Evolutionary conservation across 176 grass and related monocot species (phyloP).

Genomic region (Lolium multiflorum): DNA sequence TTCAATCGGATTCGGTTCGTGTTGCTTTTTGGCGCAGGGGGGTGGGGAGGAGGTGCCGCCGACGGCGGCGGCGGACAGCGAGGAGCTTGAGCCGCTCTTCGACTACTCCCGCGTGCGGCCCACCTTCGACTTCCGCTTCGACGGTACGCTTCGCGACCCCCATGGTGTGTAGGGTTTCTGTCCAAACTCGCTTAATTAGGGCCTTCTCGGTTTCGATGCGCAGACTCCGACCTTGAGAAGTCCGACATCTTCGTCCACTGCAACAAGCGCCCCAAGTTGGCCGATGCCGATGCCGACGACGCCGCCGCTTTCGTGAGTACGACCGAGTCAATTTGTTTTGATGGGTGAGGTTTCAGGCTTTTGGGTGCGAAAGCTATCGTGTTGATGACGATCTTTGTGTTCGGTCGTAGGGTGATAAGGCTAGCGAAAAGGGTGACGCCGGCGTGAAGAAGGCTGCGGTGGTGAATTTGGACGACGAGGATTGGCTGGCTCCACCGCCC

Average conservation of each 20-base stretch:
- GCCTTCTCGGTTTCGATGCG: background rate
- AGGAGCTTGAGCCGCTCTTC: slow-evolving; percentile 96
- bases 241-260: slow-evolving; percentile 65
- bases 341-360: background rate
- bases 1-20: slow-evolving; percentile 1
- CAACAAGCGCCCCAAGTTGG: slow-evolving; percentile 64
- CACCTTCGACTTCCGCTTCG: slow-evolving; percentile 59
- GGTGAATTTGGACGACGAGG: slow-evolving; percentile 60
- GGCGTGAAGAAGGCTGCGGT: slow-evolving; percentile 33
- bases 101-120: slow-evolving; percentile 84
- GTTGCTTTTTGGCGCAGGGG: slow-evolving; percentile 32
- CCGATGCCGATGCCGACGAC: background rate
- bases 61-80: slow-evolving; percentile 17
- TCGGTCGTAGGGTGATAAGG: slow-evolving; percentile 29
- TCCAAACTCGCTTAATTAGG: background rate
- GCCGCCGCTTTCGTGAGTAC: slow-evolving; percentile 39
- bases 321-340: background rate
- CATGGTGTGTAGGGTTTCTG: slow-evolving; percentile 22
- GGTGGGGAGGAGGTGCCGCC: slow-evolving; percentile 22
- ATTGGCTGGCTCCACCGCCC: slow-evolving; percentile 76
- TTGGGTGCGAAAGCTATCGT: slow-evolving; percentile 7
- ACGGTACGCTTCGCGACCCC: slow-evolving; percentile 51
- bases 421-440: slow-evolving; percentile 10
- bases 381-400: slow-evolving; percentile 7
- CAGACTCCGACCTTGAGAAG: slow-evolving; percentile 77